Evolutionary conservation across 2,329 filamentous ascomycete species (phyloP).

Genomic region (Berkeleyomyces basicola): DNA sequence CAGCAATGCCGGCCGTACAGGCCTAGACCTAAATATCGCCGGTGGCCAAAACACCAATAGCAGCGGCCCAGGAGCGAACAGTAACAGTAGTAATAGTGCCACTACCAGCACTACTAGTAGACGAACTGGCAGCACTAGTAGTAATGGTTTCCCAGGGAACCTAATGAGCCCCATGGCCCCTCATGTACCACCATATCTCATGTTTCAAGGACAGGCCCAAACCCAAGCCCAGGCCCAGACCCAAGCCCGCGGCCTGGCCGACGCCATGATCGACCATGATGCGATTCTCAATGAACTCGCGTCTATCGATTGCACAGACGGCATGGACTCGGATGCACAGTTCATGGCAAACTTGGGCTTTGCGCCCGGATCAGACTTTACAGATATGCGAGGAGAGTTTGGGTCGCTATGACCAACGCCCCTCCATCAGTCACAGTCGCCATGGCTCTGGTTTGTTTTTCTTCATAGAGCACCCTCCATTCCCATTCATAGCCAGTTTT

Average conservation of each 20-base stretch:
- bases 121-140: background rate
- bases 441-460: too few species aligned
- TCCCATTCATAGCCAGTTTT: too few species aligned
- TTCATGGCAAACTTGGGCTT: conserved; percentile 54
- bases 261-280: conserved; percentile 28
- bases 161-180: conserved; percentile 5
- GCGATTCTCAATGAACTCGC: conserved; percentile 35
- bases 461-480: too few species aligned
- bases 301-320: conserved; percentile 32
- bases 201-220: background rate
- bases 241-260: background rate
- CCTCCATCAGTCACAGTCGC: too few species aligned
- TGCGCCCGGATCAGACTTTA: conserved; percentile 42
- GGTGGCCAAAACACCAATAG: background rate
- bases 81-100: background rate
- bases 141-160: background rate
- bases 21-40: too few species aligned
- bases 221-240: background rate
- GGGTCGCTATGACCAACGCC: conserved; percentile 16
- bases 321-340: conserved; percentile 38
- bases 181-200: conserved; percentile 6
- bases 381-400: conserved; percentile 31
- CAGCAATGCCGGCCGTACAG: too few species aligned
- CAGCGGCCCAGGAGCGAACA: background rate
- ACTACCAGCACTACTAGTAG: background rate